phyloP scores from a whole-genome alignment of 495 filamentous ascomycete species.

The Talaromyces nanjingensis region DNA sequence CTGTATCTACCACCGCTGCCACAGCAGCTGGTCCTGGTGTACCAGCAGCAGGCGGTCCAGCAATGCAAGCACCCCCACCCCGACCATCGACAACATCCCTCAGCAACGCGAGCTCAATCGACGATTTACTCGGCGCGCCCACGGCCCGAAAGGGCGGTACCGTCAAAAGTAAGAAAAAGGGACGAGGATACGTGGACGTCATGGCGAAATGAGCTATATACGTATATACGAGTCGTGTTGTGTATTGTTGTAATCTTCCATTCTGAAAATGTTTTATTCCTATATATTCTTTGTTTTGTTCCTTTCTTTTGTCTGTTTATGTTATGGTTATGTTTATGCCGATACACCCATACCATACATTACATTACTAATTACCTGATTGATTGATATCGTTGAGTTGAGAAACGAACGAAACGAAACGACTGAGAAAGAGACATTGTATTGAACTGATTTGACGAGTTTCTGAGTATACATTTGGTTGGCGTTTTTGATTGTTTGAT shows the following conservation, averaged over 20 bases:
- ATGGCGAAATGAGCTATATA: constrained; percentile 50
- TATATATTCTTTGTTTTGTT: neutral
- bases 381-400: neutral
- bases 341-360: neutral
- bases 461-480: neutral
- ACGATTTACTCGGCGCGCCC: constrained; percentile 72
- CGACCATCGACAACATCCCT: constrained; percentile 55
- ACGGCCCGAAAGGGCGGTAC: constrained; percentile 57
- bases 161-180: constrained; percentile 70
- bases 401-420: neutral
- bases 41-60: constrained; percentile 21
- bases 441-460: neutral
- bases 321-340: neutral
- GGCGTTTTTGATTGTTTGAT: neutral
- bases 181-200: constrained; percentile 82
- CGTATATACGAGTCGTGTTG: neutral
- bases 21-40: constrained; percentile 18
- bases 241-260: neutral
- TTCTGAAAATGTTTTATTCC: constrained; percentile 1
- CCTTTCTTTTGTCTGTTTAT: neutral
- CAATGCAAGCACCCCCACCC: constrained; percentile 22
- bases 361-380: neutral
- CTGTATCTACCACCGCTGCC: constrained; percentile 30
- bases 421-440: neutral
- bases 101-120: constrained; percentile 76